Conservation (phyloP, 1,284 basidiomycete genomes). For the Rhodotorula sp. region DNA sequence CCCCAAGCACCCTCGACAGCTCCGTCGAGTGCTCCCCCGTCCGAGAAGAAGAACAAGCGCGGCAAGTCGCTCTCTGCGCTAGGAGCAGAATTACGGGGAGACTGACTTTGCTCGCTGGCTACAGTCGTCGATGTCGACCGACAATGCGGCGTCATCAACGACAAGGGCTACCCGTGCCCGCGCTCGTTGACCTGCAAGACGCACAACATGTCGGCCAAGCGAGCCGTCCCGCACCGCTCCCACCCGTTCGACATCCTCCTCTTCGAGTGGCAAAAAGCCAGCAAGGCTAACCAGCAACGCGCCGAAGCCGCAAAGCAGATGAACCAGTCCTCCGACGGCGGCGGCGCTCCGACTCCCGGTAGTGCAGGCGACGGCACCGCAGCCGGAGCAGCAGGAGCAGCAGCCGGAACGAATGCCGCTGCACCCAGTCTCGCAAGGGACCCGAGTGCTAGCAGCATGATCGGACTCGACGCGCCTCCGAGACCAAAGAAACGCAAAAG, state of each 20-base stretch:
- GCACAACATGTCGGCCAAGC: slow-evolving; percentile 95
- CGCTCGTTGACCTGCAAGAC: slow-evolving; percentile 97
- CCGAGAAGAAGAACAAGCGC: slow-evolving; percentile 28
- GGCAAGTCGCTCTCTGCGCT: not conserved
- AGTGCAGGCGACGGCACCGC: slow-evolving; percentile 43
- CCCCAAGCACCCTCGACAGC: not conserved
- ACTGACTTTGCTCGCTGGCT: not conserved
- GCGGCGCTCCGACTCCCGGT: slow-evolving; percentile 55
- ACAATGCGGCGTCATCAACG: slow-evolving; percentile 97
- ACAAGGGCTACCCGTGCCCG: slow-evolving; percentile 90
- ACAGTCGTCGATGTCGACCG: slow-evolving; percentile 72
- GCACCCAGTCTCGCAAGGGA: not conserved
- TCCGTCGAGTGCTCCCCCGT: not conserved
- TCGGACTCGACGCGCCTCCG: not conserved
- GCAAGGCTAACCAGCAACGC: slow-evolving; percentile 68
- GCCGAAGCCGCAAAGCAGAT: slow-evolving; percentile 58
- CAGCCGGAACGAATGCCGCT: slow-evolving; percentile 27
- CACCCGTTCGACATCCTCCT: slow-evolving; percentile 81
- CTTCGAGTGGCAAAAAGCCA: slow-evolving; percentile 85
- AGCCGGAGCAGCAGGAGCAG: not conserved
- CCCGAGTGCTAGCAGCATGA: not conserved
- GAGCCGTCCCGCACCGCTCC: slow-evolving; percentile 82
- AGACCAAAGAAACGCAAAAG: slow-evolving; percentile 25
- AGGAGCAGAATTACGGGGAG: not conserved
- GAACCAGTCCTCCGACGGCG: not conserved